A percentile compares a stretch with the other conserved stretches of the same genome.
phyloP scores from a whole-genome alignment of 371 early-diverging fungal species.

The Mucor circinelloides region DNA sequence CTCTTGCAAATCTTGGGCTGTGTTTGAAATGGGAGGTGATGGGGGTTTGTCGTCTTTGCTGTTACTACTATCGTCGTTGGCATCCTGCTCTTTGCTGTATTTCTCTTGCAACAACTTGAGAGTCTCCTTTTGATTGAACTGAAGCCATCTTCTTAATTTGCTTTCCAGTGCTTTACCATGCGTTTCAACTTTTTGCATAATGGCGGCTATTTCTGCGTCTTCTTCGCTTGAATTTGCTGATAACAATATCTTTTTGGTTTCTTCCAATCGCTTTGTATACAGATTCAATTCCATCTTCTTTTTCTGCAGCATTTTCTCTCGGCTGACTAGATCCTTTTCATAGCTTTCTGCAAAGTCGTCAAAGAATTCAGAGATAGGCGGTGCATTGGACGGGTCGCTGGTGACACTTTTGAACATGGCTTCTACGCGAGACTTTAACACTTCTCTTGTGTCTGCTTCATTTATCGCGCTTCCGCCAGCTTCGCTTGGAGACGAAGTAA shows the following conservation, averaged over 20 bases:
- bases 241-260: constrained; percentile 20
- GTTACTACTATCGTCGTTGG: not conserved
- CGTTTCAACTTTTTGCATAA: not conserved
- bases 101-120: not conserved
- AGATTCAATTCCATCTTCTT: constrained; percentile 31
- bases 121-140: constrained; percentile 19
- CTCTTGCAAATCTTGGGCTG: constrained; percentile 6
- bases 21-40: constrained; percentile 5
- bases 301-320: constrained; percentile 26
- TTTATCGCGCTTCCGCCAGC: constrained; percentile 37
- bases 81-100: not conserved
- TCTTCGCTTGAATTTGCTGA: not conserved
- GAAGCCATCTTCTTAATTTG: constrained; percentile 13
- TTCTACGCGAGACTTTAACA: constrained; percentile 16
- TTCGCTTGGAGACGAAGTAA: constrained; percentile 2
- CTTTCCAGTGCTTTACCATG: constrained; percentile 11
- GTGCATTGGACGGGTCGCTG: not conserved
- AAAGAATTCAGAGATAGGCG: constrained; percentile 36
- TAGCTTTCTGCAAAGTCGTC: constrained; percentile 40
- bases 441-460: constrained; percentile 34
- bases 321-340: constrained; percentile 30
- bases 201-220: not conserved
- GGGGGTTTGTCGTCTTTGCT: constrained; percentile 6
- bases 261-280: constrained; percentile 24
- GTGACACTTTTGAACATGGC: constrained; percentile 23